These are phyloP conservation scores for Inonotus obliquus DNA, from an alignment of 1,284 basidiomycete species.

Conservation along the genomic window DNA sequence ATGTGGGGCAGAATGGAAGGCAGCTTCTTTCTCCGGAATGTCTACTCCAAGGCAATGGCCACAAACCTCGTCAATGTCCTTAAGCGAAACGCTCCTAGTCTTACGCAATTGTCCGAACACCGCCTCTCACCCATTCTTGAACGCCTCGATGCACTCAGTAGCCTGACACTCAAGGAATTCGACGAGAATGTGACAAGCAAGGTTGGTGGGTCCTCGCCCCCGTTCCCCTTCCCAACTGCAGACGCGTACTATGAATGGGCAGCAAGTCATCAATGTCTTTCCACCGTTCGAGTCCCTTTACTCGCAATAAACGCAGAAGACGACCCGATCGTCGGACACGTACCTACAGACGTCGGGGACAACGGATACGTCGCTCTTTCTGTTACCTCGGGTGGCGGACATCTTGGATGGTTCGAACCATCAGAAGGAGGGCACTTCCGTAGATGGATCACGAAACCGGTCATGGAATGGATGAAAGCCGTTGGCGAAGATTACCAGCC, in stretches of 20 bases:
- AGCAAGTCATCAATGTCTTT: constrained; percentile 48
- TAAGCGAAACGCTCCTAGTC: constrained; percentile 49
- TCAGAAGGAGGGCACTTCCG: constrained; percentile 41
- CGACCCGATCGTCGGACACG: constrained; percentile 78
- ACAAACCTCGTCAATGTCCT: constrained; percentile 70
- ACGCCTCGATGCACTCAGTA: constrained; percentile 41
- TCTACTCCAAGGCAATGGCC: constrained; percentile 86
- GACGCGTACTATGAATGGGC: constrained; percentile 83
- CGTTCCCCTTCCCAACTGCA: constrained; percentile 76
- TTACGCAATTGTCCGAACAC: constrained; percentile 49
- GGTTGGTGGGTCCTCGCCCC: constrained; percentile 74
- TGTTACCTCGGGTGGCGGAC: constrained; percentile 80
- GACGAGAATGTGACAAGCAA: constrained; percentile 67
- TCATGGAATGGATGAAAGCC: constrained; percentile 70
- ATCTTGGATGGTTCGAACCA: constrained; percentile 91
- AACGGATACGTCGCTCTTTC: constrained; percentile 69
- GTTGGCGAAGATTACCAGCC: constrained; percentile 49
- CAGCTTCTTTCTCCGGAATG: constrained; percentile 57
- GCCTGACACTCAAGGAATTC: constrained; percentile 55
- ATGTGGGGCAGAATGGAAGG: constrained; percentile 47
- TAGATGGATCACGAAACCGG: constrained; percentile 70
- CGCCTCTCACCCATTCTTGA: constrained; percentile 45
- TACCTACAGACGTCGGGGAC: constrained; percentile 54
- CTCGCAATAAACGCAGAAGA: constrained; percentile 87
- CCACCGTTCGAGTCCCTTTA: constrained; percentile 61